Conservation (phyloP, 1,139 yeast genomes). For the Geotrichum australiense region DNA sequence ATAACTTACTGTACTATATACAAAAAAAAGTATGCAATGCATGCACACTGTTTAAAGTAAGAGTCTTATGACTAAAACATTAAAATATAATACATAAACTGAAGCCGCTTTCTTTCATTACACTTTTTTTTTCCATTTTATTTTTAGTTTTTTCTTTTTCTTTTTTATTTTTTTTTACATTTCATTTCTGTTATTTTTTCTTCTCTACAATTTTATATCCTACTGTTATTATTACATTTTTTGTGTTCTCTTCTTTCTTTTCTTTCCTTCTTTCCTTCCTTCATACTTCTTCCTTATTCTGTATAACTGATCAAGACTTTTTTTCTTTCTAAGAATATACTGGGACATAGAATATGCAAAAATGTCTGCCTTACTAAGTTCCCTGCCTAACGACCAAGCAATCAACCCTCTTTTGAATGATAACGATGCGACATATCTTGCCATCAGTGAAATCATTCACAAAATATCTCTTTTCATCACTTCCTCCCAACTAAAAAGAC, state of each 20-base stretch:
- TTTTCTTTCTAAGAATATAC: too few relatives aligned
- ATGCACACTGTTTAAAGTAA: too few relatives aligned
- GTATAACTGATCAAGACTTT: too few relatives aligned
- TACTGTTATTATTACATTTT: too few relatives aligned
- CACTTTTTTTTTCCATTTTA: constrained; percentile 2
- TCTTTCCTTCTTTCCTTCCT: too few relatives aligned
- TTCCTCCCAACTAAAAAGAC: constrained; percentile 14
- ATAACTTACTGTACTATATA: too few relatives aligned
- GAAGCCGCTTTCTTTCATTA: not conserved
- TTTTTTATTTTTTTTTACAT: not conserved
- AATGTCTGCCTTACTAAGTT: constrained; percentile 7
- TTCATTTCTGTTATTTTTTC: not conserved
- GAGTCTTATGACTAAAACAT: too few relatives aligned
- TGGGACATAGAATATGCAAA: too few relatives aligned
- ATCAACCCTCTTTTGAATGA: constrained; percentile 1
- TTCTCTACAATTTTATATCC: not conserved
- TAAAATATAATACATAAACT: not conserved
- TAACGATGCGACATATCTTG: constrained; percentile 12
- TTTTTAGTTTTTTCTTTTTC: not conserved
- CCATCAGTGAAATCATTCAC: constrained; percentile 15
- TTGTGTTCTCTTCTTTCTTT: not conserved
- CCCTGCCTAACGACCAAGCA: constrained; percentile 3
- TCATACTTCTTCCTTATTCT: not conserved
- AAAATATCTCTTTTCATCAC: constrained; percentile 14
- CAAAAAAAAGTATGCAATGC: too few relatives aligned